Evolutionary conservation across 192 early-diverging fungal genomes (phyloP).

Genomic region (Backusella tarrabulga): DNA sequence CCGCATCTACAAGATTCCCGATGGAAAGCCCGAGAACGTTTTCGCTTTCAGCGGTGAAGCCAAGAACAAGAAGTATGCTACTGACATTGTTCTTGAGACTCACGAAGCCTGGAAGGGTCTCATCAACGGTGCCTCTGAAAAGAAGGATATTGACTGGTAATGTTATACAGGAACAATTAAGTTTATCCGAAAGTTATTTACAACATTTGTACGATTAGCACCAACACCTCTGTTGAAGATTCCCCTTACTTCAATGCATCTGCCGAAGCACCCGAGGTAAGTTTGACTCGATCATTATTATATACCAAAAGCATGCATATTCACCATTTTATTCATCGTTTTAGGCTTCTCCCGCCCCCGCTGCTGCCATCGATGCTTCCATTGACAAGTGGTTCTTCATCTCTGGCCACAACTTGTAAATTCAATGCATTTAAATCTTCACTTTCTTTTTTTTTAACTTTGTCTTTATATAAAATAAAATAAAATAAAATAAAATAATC

Average conservation of each 20-base stretch:
- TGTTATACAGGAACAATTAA: neutral
- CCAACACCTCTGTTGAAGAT: conserved; percentile 66
- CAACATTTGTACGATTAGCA: conserved; percentile 36
- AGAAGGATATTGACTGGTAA: conserved; percentile 74
- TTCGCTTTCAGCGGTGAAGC: conserved; percentile 95
- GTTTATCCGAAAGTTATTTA: conserved; percentile 2
- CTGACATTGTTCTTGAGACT: conserved; percentile 87
- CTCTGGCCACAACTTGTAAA: conserved; percentile 68
- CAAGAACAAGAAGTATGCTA: conserved; percentile 86
- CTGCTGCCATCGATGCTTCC: conserved; percentile 77
- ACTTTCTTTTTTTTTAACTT: conserved; percentile 12
- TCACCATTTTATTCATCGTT: conserved; percentile 17
- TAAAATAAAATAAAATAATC: neutral
- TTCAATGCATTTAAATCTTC: conserved; percentile 16
- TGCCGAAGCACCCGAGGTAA: conserved; percentile 58
- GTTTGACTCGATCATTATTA: neutral
- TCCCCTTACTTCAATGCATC: conserved; percentile 71
- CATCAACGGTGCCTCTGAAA: conserved; percentile 65
- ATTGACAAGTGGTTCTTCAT: conserved; percentile 99
- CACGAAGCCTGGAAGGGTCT: conserved; percentile 92
- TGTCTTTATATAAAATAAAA: neutral
- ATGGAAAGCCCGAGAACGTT: conserved; percentile 99
- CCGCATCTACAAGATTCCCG: conserved; percentile 99
- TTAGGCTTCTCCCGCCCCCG: conserved; percentile 41
- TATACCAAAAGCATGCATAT: conserved; percentile 8